Evolutionary conservation across 2,329 filamentous ascomycete genomes (phyloP).

Genomic region (Hypoxylon sp.): DNA sequence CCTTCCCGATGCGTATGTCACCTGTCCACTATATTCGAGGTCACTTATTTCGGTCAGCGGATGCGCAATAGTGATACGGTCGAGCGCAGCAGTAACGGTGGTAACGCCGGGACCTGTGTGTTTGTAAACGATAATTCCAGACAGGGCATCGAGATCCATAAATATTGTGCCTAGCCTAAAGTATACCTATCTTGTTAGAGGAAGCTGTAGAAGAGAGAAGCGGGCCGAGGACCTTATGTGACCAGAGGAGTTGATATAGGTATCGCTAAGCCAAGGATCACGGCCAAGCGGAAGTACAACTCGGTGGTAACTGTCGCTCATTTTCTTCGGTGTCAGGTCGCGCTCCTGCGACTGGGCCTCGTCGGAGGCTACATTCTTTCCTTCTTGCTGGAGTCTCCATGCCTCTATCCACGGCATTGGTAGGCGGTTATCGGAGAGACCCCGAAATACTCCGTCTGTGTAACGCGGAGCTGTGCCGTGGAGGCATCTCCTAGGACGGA

Average conservation of each 20-base stretch:
- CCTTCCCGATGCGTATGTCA: conserved; percentile 77
- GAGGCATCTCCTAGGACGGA: conserved; percentile 39
- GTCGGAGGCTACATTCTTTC: conserved; percentile 46
- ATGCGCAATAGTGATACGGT: conserved; percentile 71
- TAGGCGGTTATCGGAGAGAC: conserved; percentile 53
- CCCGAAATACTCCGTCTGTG: conserved; percentile 57
- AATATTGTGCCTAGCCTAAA: conserved; percentile 76
- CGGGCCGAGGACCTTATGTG: conserved; percentile 72
- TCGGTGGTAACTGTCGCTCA: conserved; percentile 78
- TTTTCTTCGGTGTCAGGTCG: conserved; percentile 74
- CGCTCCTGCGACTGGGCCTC: conserved; percentile 57
- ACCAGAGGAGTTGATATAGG: conserved; percentile 81
- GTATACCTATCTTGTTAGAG: conserved; percentile 12
- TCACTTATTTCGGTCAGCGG: conserved; percentile 83
- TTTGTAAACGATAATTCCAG: conserved; percentile 81
- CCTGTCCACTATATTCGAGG: conserved; percentile 74
- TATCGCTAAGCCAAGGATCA: conserved; percentile 82
- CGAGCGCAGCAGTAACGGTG: conserved; percentile 64
- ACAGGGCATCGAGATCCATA: conserved; percentile 84
- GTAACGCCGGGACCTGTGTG: conserved; percentile 69
- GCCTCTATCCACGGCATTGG: conserved; percentile 77
- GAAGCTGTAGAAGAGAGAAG: background rate
- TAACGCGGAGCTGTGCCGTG: conserved; percentile 43
- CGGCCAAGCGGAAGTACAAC: conserved; percentile 77
- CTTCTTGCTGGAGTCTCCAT: conserved; percentile 66